Conservation (phyloP, 192 early-diverging fungal genomes). For the Entomortierella lignicola region DNA sequence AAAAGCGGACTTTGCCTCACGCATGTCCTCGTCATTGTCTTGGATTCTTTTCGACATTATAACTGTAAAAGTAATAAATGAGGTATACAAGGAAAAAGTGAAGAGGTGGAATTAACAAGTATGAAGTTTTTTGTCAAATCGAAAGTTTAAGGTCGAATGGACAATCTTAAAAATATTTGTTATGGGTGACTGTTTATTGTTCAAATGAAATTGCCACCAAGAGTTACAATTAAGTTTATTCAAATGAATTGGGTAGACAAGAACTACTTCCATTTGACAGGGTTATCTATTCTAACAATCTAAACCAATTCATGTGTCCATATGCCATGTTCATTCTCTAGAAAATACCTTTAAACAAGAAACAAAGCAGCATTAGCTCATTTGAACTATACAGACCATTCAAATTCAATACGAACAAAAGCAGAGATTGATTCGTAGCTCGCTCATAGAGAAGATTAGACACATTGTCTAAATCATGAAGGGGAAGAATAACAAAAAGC, state of each 20-base stretch:
- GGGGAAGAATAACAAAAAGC: neutral
- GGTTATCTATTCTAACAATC: too few relatives aligned
- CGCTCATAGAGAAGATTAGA: conserved; percentile 57
- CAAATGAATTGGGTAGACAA: too few relatives aligned
- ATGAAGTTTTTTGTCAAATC: neutral
- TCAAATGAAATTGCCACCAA: too few relatives aligned
- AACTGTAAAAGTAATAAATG: neutral
- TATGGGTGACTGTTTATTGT: neutral
- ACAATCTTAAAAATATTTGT: neutral
- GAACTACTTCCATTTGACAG: too few relatives aligned
- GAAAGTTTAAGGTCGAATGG: neutral
- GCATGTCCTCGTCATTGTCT: conserved; percentile 55
- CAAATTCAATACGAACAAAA: too few relatives aligned
- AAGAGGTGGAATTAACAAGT: neutral
- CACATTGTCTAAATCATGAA: conserved; percentile 21
- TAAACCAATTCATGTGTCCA: too few relatives aligned
- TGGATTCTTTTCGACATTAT: conserved; percentile 51
- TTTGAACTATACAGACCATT: too few relatives aligned
- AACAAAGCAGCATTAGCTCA: too few relatives aligned
- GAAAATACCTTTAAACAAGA: too few relatives aligned
- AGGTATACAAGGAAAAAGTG: neutral
- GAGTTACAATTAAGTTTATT: too few relatives aligned
- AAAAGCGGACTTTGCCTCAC: conserved; percentile 49
- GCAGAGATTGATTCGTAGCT: too few relatives aligned
- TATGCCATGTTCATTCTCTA: too few relatives aligned